Conservation (phyloP, 306 rosid species). For the Quercus dentata region DNA sequence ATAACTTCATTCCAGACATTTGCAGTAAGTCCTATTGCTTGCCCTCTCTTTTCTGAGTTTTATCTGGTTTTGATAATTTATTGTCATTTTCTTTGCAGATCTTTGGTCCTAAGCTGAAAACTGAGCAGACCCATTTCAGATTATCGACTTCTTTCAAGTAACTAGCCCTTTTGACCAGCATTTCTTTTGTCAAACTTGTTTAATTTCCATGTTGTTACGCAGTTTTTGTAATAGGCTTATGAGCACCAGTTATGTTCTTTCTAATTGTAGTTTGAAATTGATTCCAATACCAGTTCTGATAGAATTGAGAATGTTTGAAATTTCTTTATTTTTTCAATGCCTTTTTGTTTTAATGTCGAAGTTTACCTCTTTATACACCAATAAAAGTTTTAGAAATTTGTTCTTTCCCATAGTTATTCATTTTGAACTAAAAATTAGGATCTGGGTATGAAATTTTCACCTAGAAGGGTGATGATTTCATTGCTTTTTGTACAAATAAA, state of each 20-base stretch:
- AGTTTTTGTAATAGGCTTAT: background rate
- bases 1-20: constrained; percentile 23
- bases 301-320: background rate
- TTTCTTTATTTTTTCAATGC: background rate
- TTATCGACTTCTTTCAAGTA: constrained; percentile 38
- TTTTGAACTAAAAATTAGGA: background rate
- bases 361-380: no score
- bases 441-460: background rate
- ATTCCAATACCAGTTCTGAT: background rate
- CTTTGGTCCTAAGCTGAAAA: constrained; percentile 39
- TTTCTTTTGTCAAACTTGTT: background rate
- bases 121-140: constrained; percentile 44
- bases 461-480: background rate
- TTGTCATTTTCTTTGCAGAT: constrained; percentile 34
- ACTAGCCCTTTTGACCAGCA: constrained; percentile 12
- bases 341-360: background rate
- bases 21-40: constrained; percentile 23
- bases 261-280: background rate
- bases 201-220: background rate
- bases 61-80: constrained; percentile 6
- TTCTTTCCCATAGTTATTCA: background rate
- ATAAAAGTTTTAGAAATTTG: background rate
- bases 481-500: background rate
- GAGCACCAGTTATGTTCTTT: background rate
- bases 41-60: background rate